Conservation (phyloP, 2,329 filamentous ascomycete genomes). For the Penicillium sp. region DNA sequence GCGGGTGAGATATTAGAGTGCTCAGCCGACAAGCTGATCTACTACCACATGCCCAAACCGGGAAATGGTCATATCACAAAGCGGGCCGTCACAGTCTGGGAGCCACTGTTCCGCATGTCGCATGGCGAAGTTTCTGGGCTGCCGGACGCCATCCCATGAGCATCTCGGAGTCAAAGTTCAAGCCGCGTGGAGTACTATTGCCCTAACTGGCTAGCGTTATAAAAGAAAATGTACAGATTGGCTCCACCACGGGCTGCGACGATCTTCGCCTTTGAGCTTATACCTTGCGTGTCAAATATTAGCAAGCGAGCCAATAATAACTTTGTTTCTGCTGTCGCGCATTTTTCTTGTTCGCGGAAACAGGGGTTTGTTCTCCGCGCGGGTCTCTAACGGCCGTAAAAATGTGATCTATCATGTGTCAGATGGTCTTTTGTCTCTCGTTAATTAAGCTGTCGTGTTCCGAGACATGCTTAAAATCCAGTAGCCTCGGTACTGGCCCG, state of each 20-base stretch:
- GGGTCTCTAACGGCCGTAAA: not conserved
- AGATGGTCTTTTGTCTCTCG: not conserved
- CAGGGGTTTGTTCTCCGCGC: not conserved
- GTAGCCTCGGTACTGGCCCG: not conserved
- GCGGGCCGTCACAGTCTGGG: constrained; percentile 43
- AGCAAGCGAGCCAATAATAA: not conserved
- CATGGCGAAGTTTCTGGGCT: constrained; percentile 39
- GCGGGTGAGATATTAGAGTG: constrained; percentile 42
- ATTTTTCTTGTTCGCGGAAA: not conserved
- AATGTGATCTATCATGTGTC: constrained; percentile 1
- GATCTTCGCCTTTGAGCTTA: not conserved
- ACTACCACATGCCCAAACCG: constrained; percentile 30
- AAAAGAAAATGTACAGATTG: constrained; percentile 1
- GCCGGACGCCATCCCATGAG: constrained; percentile 32
- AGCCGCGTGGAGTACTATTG: not conserved
- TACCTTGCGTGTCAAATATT: not conserved
- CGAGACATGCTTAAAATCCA: not conserved
- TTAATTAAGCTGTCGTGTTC: not conserved
- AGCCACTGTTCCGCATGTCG: constrained; percentile 41
- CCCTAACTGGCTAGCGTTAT: not conserved
- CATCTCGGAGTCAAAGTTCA: not conserved
- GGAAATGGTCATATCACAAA: constrained; percentile 38
- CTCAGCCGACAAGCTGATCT: constrained; percentile 37
- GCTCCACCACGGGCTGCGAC: not conserved
- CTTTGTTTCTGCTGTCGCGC: not conserved